phyloP scores from a whole-genome alignment of 768 basidiomycete genomes.

The Mycena belliarum region DNA sequence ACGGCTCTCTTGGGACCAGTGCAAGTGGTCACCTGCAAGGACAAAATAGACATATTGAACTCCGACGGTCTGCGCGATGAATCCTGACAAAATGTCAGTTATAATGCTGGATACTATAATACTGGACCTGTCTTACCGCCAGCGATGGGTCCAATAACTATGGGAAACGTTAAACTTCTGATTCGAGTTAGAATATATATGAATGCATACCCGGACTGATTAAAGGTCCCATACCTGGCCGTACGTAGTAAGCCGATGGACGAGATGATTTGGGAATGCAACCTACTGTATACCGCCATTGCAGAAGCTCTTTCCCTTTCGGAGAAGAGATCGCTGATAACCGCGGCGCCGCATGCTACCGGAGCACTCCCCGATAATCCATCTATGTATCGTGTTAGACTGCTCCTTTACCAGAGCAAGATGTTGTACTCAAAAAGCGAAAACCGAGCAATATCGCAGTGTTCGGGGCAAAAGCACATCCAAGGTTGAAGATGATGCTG shows the following conservation, averaged over 20 bases:
- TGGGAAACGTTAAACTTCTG: no score
- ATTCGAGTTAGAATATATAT: no score
- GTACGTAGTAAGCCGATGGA: not conserved
- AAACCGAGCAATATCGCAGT: slow-evolving; percentile 58
- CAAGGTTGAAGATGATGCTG: slow-evolving; percentile 63
- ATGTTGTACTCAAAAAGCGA: slow-evolving; percentile 64
- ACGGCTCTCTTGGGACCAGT: not conserved
- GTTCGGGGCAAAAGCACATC: slow-evolving; percentile 68
- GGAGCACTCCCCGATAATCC: slow-evolving; percentile 68
- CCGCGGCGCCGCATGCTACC: slow-evolving; percentile 63
- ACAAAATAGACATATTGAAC: slow-evolving; percentile 62
- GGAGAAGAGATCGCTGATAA: slow-evolving; percentile 66
- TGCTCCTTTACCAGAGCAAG: not conserved
- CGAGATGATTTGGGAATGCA: not conserved
- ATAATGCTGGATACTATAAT: not conserved
- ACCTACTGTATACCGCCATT: slow-evolving; percentile 67
- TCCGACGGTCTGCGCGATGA: slow-evolving; percentile 59
- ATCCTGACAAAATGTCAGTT: slow-evolving; percentile 33
- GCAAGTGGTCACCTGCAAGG: slow-evolving; percentile 35
- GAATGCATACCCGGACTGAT: slow-evolving; percentile 38
- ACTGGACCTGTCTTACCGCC: slow-evolving; percentile 36
- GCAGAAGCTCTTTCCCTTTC: slow-evolving; percentile 60
- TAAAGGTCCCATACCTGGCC: slow-evolving; percentile 39
- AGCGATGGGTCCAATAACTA: slow-evolving; percentile 58
- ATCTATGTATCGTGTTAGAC: slow-evolving; percentile 37